Evolutionary conservation across 1,284 basidiomycete genomes (phyloP), one percentile per base, ranked within the genome.

Genomic region (Trichosporon asahii): DNA sequence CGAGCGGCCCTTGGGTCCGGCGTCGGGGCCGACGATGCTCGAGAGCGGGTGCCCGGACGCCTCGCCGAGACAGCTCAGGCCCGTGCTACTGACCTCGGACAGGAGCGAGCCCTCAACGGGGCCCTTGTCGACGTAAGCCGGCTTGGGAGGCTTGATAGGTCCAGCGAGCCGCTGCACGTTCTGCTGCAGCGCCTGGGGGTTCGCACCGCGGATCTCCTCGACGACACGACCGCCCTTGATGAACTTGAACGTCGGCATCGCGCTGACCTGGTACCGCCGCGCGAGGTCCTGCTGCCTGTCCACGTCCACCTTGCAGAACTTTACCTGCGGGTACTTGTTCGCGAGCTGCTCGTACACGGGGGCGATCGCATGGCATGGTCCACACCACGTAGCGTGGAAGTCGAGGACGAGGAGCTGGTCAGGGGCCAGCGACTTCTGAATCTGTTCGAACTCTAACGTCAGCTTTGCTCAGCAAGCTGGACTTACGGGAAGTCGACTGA

Each of bases 11-110:
- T 80, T 82, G 15, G 83, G 79, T 7, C 80, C 85, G 12, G 82
- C 81, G 77, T 86, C 89, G 35, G 79, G 74, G 1, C 83, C 81
- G 27, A 92, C 73, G 69, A 92, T 88, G 35, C 86, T 85, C 73
- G 88, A 88, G 67, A 93, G 80, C 8, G 87, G 86, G 78, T 91
- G 89, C 0, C 82, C 80, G 1, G 81, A 76, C 35, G 87, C 85
- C 81, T 94, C 93, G 80, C 94, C 94, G 72, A 94, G 86, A 73
- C 92, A 93, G 70, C 88, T 89, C 67, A 91, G 74, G 11, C 79
- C 82, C 40, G 81, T 80, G 18, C 79, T 77, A 46, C 78, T 76
- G 64, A 84, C 74, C 55, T 80, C 71, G 35, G 73, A 70, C 31
- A 83, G 75, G 11, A 84, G 77, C 4, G 81, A 83, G 60, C 72